Conservation (phyloP, 2,329 filamentous ascomycete species). For the Stachybotrys elegans region DNA sequence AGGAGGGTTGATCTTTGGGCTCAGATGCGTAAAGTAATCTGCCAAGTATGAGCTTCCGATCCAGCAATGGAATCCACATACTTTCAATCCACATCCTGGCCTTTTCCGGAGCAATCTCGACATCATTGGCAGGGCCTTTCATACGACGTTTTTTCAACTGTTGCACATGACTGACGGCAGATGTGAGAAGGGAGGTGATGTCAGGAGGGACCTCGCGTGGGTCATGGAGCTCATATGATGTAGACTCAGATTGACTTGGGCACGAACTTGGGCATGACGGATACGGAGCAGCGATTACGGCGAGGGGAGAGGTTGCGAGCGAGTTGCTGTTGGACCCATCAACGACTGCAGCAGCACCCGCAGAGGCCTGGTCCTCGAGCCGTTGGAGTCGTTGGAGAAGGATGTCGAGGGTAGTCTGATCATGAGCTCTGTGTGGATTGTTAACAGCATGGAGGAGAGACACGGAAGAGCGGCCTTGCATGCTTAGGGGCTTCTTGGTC, state of each 20-base stretch:
- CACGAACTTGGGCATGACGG: constrained; percentile 6
- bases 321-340: constrained; percentile 12
- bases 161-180: constrained; percentile 23
- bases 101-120: constrained; percentile 19
- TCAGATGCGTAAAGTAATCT: constrained; percentile 24
- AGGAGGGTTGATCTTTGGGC: constrained; percentile 21
- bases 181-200: constrained; percentile 20
- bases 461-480: not conserved
- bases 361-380: constrained; percentile 17
- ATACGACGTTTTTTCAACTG: constrained; percentile 16
- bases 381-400: constrained; percentile 24
- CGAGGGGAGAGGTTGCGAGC: constrained; percentile 9
- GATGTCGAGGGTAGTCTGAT: constrained; percentile 14
- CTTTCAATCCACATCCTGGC: constrained; percentile 22
- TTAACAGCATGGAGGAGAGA: not conserved
- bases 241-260: constrained; percentile 14
- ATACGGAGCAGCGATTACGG: constrained; percentile 6
- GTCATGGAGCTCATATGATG: too few relatives aligned
- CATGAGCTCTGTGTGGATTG: constrained; percentile 6
- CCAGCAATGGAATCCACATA: constrained; percentile 2
- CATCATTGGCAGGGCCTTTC: constrained; percentile 12
- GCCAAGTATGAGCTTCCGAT: not conserved
- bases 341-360: not conserved
- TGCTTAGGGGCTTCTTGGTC: constrained; percentile 10
- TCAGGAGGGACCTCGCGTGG: too few relatives aligned